A percentile compares a stretch with the other conserved stretches of the same genome.
These are phyloP conservation scores for Quaeritorhiza haematococci DNA, from an alignment of 371 early-diverging fungal species.

Conservation along the genomic window DNA sequence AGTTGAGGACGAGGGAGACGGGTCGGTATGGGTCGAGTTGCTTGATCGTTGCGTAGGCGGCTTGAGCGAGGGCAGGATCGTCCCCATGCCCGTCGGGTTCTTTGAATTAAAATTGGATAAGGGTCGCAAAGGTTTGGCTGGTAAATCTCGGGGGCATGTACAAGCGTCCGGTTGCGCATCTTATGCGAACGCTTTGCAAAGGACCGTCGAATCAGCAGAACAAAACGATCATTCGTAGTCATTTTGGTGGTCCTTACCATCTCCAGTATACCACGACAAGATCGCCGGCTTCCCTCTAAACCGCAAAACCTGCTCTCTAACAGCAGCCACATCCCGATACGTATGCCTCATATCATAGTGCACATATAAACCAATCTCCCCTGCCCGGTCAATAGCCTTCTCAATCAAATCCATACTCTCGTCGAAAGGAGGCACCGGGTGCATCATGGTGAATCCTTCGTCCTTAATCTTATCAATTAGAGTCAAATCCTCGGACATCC, in stretches of 20 bases:
- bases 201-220: no score
- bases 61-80: neutral
- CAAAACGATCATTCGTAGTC: no score
- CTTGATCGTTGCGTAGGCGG: neutral
- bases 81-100: slow-evolving; percentile 9
- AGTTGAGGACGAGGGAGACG: slow-evolving; percentile 12
- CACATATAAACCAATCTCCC: neutral
- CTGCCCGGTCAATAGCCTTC: slow-evolving; percentile 1
- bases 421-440: slow-evolving; percentile 5
- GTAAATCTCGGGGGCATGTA: no score
- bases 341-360: slow-evolving; percentile 13
- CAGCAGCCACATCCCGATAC: neutral
- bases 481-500: neutral
- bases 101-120: no score
- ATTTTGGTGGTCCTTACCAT: no score
- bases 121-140: no score
- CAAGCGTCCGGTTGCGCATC: no score
- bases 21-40: slow-evolving; percentile 8
- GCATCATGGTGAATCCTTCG: slow-evolving; percentile 8
- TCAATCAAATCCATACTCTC: slow-evolving; percentile 2
- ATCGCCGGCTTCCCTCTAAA: slow-evolving; percentile 5
- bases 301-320: slow-evolving; percentile 1
- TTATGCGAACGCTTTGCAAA: no score
- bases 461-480: neutral
- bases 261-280: slow-evolving; percentile 8